Evolutionary conservation across 345 rosid species (phyloP).

Genomic region (Euphorbia peplus): DNA sequence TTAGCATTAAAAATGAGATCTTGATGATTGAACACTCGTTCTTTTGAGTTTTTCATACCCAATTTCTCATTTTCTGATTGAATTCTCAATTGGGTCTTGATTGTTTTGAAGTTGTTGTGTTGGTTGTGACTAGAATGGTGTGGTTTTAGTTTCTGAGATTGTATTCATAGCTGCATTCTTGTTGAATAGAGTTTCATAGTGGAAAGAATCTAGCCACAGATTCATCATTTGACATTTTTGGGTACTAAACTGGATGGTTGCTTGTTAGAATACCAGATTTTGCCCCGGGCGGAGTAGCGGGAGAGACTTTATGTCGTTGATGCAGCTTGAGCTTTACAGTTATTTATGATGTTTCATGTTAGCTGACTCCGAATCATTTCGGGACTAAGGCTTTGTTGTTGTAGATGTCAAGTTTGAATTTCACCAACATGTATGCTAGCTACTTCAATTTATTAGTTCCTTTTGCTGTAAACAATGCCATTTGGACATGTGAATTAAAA

Average conservation of each 20-base stretch:
- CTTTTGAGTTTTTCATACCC: neutral
- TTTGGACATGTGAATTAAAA: neutral
- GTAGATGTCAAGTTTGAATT: neutral
- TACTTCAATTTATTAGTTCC: neutral
- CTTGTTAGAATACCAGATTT: neutral
- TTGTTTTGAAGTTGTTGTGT: conserved; percentile 1
- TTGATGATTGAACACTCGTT: neutral
- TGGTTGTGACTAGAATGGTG: neutral
- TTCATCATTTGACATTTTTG: neutral
- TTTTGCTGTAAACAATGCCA: neutral
- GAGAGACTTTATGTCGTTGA: too few relatives aligned
- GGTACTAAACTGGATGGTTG: neutral
- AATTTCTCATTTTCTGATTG: neutral
- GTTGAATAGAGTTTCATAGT: neutral
- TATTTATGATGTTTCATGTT: too few relatives aligned
- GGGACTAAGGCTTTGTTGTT: too few relatives aligned
- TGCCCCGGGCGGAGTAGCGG: too few relatives aligned
- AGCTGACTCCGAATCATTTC: too few relatives aligned
- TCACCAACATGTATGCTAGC: neutral
- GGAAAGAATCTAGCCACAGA: neutral
- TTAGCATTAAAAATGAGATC: conserved; percentile 5
- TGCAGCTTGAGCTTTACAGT: too few relatives aligned
- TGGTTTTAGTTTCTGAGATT: conserved; percentile 1
- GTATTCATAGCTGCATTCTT: neutral
- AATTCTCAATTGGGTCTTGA: neutral